Conservation (phyloP, 2,329 filamentous ascomycete genomes). For the Cladosporium sp. region DNA sequence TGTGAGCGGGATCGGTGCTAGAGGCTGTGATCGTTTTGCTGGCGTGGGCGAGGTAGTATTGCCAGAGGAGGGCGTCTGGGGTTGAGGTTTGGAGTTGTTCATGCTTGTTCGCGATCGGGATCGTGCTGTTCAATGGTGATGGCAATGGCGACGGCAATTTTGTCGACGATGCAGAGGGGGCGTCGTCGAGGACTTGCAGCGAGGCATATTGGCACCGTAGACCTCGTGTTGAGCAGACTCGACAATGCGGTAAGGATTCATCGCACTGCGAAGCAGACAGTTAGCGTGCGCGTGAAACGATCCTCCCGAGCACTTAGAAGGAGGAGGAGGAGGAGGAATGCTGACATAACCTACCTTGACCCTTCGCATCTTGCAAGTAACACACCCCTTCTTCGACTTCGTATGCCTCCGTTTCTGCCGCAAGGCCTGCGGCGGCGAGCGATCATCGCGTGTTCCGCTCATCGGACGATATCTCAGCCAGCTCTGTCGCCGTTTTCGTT, state of each 20-base stretch:
- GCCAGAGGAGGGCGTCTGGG: conserved; percentile 17
- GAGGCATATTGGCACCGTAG: not conserved
- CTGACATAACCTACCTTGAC: conserved; percentile 14
- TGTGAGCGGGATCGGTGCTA: conserved; percentile 6
- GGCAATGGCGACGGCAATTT: not conserved
- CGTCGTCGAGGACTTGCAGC: not conserved
- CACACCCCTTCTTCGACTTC: conserved; percentile 18
- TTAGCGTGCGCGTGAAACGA: not conserved
- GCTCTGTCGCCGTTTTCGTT: not conserved
- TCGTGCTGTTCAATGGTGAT: not conserved
- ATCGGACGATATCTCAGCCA: not conserved
- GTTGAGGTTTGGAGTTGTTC: not conserved
- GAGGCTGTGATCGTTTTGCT: conserved; percentile 7
- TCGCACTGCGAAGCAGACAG: not conserved
- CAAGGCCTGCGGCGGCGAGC: not conserved
- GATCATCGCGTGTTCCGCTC: not conserved
- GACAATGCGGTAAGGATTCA: not conserved
- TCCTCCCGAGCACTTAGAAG: not conserved
- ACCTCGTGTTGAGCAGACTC: not conserved
- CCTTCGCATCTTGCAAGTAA: conserved; percentile 17
- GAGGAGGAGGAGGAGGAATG: not conserved
- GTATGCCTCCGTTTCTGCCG: conserved; percentile 17
- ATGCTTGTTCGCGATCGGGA: not conserved
- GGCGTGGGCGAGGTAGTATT: conserved; percentile 20
- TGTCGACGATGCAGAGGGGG: not conserved